Conservation (phyloP, 129 eudicot species). For the Flaveria brownii region DNA sequence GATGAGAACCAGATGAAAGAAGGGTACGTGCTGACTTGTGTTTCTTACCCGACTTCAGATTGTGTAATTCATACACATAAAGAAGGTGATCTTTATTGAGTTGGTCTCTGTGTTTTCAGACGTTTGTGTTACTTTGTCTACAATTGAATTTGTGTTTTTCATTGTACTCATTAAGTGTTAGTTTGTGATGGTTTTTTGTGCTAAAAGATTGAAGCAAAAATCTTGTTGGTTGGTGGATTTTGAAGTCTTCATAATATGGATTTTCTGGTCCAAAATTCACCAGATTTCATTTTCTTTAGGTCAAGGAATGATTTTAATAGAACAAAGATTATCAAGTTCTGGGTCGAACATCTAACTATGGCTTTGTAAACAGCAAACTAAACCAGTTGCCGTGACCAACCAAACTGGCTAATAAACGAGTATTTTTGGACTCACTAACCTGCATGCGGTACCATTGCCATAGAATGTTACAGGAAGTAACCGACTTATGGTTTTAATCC, state of each 20-base stretch:
- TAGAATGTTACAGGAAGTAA: no score
- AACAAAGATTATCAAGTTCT: no score
- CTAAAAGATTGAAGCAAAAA: neutral
- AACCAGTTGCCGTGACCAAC: no score
- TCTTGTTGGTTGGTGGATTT: conserved; percentile 20
- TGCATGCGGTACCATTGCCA: no score
- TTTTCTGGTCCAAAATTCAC: neutral
- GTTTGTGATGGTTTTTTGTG: conserved; percentile 26
- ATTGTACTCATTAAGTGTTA: neutral
- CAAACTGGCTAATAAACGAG: no score
- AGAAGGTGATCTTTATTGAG: conserved; percentile 76
- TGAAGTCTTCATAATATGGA: neutral
- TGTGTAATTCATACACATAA: conserved; percentile 89
- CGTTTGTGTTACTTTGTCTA: conserved; percentile 7
- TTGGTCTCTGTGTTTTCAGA: neutral
- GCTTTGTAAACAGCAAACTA: no score
- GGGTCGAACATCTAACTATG: no score
- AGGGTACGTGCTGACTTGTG: conserved; percentile 76
- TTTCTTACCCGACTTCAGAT: conserved; percentile 80
- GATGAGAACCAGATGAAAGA: conserved; percentile 69
- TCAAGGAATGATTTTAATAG: neutral
- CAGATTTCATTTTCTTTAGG: conserved; percentile 3
- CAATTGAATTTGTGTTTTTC: conserved; percentile 11
- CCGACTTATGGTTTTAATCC: no score
- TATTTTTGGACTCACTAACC: no score